These are phyloP conservation scores for Chlorella sp. DNA, from an alignment of 139 green algal genomes.

Conservation along the genomic window DNA sequence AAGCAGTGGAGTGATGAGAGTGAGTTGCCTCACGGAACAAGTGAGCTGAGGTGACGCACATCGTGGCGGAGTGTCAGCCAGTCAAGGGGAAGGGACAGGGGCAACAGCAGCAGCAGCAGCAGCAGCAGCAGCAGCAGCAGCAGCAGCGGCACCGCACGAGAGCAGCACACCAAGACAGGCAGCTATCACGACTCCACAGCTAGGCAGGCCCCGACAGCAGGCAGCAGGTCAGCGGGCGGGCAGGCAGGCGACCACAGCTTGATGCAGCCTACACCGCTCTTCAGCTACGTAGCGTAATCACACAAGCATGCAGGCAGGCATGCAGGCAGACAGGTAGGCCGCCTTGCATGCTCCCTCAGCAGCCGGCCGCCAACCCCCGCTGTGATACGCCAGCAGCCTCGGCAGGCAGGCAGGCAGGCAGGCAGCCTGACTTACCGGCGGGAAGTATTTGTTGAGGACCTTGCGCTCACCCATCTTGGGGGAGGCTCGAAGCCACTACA, in stretches of 20 bases:
- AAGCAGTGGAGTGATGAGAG: neutral
- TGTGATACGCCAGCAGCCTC: neutral
- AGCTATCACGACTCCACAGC: too few species aligned
- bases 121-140: too few species aligned
- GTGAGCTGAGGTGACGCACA: neutral
- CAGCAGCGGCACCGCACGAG: neutral
- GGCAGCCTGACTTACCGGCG: conserved; percentile 26
- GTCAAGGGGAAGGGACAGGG: neutral
- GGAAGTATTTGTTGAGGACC: conserved; percentile 77
- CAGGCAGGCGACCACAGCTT: neutral
- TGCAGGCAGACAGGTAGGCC: neutral
- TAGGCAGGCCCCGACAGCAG: neutral
- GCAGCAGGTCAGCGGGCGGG: too few species aligned
- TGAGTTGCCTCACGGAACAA: neutral
- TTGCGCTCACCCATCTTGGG: conserved; percentile 57
- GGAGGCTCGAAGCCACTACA: too few species aligned
- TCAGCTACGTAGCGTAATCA: neutral
- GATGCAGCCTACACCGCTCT: neutral
- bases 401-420: neutral
- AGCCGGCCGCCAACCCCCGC: neutral
- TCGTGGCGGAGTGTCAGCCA: too few species aligned
- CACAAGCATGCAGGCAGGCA: neutral
- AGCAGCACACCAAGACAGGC: neutral
- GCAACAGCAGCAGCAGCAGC: too few species aligned
- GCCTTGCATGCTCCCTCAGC: too few species aligned